Evolutionary conservation across 495 filamentous ascomycete genomes (phyloP).

Genomic region (Letharia columbiana): DNA sequence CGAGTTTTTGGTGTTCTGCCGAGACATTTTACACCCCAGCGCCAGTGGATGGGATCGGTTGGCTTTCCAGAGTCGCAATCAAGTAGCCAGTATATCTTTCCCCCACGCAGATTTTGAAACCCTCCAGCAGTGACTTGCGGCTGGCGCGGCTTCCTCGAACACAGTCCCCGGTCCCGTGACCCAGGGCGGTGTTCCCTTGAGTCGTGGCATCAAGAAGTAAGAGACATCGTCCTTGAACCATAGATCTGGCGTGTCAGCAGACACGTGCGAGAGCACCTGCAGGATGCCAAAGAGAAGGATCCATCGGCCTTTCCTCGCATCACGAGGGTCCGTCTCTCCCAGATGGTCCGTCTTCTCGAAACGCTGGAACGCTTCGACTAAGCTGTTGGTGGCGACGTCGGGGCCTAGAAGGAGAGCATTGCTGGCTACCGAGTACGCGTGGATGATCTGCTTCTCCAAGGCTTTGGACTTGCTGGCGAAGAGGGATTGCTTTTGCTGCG

Average conservation of each 20-base stretch:
- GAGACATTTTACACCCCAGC: too few relatives aligned
- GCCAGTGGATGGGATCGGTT: too few relatives aligned
- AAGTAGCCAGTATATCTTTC: neutral
- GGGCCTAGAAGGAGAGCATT: constrained; percentile 52
- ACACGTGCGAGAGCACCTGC: constrained; percentile 54
- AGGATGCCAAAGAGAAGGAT: constrained; percentile 60
- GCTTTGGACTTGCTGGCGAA: constrained; percentile 34
- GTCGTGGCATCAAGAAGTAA: constrained; percentile 52
- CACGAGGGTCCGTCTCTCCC: constrained; percentile 39
- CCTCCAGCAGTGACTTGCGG: neutral
- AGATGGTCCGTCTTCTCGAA: constrained; percentile 51
- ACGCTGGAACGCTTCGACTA: constrained; percentile 51
- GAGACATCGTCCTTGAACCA: constrained; percentile 47
- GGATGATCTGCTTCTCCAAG: constrained; percentile 36
- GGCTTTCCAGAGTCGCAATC: neutral
- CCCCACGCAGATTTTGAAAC: neutral
- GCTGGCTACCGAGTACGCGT: constrained; percentile 53
- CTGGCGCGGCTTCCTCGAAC: neutral
- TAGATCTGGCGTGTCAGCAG: constrained; percentile 52
- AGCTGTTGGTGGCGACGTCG: constrained; percentile 25
- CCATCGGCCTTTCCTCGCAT: constrained; percentile 58
- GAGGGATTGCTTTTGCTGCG: neutral
- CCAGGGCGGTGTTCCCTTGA: constrained; percentile 52
- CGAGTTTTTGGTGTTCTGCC: too few relatives aligned
- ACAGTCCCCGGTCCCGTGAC: constrained; percentile 28